Evolutionary conservation across 192 early-diverging fungal genomes (phyloP), one percentile per base, ranked within the genome.

Genomic region (Podila minutissima): DNA sequence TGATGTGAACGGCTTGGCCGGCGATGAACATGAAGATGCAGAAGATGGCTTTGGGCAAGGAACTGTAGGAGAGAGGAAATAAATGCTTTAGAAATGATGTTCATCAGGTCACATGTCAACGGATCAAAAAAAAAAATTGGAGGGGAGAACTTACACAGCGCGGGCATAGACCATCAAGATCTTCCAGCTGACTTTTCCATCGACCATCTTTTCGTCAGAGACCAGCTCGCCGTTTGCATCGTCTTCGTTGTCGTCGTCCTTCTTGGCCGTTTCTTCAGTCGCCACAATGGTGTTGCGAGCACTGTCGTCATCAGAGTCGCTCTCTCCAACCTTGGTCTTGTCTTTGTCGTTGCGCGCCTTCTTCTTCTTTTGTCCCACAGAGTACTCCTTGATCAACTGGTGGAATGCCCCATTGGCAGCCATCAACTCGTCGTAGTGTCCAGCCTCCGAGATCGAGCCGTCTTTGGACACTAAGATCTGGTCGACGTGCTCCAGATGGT

Each of bases 91-190:
- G 29, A 29, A 29, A 29, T 3, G 1, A 29, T 29, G 29, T 29
- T 3, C 1, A 2, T 29, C 29, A 29, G 29, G 3, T 3, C 3
- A 2, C 29, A 29, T 29, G 29, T 29, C 29, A 29, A 29, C 29
- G 29, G 29, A 3, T 29, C 29, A 29, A 29, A 29, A 29, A 32
- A 41, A 49, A 24, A 37, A 17, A 32, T 32, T 33, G 33, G 33
- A 33, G 2, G 2, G 3, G 6, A 33, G 33, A 5, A 85, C 38
- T 10, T 92, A 91, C 61, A 94, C 95, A 0, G 94, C 91, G 57
- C 90, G 84, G 38, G 90, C 87, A 82, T 99, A 99, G 2, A 90
- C 84, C 35, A 74, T 59, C 76, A 98, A 98, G 0, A 96, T 95
- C 19, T 71, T 65, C 88, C 89, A 91, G 48, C 90, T 86, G 24